Percentiles rank a stretch among this genome's conserved stretches.
phyloP scores from a whole-genome alignment of 106 monocot genomes.

The Platanthera zijinensis region DNA sequence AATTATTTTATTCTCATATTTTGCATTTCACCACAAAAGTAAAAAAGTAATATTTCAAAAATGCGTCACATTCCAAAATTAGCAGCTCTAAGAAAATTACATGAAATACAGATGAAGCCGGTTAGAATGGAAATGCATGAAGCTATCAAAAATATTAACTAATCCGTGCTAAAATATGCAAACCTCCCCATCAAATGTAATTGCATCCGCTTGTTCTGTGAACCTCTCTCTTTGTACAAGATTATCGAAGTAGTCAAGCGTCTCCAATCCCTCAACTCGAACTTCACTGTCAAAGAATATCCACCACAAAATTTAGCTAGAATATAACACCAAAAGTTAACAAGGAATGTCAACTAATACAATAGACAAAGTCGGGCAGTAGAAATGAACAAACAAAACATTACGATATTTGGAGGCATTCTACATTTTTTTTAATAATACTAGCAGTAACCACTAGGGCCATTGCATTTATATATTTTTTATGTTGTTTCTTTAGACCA shows the following conservation, averaged over 20 bases:
- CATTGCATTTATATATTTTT: too few relatives aligned
- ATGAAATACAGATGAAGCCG: neutral
- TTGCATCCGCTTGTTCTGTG: constrained; percentile 59
- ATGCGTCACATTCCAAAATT: neutral
- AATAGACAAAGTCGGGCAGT: neutral
- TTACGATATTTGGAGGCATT: neutral
- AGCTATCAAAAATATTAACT: neutral
- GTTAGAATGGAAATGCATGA: neutral
- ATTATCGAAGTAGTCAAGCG: constrained; percentile 72
- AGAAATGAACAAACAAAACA: neutral
- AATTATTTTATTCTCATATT: too few relatives aligned
- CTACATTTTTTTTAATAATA: neutral
- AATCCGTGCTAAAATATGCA: neutral
- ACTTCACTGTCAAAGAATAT: constrained; percentile 46
- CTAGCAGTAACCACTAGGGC: too few relatives aligned
- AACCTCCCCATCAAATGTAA: constrained; percentile 72
- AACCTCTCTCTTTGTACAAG: constrained; percentile 37
- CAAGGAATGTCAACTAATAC: neutral
- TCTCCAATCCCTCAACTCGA: constrained; percentile 65
- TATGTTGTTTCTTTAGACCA: too few relatives aligned
- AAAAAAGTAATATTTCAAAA: neutral
- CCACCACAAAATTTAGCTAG: neutral
- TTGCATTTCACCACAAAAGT: neutral
- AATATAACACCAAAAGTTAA: neutral
- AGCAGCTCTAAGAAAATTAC: neutral